Base-by-base conservation (phyloP, 192 early-diverging fungal species). In the Rhizoclosmatium globosum region DNA sequence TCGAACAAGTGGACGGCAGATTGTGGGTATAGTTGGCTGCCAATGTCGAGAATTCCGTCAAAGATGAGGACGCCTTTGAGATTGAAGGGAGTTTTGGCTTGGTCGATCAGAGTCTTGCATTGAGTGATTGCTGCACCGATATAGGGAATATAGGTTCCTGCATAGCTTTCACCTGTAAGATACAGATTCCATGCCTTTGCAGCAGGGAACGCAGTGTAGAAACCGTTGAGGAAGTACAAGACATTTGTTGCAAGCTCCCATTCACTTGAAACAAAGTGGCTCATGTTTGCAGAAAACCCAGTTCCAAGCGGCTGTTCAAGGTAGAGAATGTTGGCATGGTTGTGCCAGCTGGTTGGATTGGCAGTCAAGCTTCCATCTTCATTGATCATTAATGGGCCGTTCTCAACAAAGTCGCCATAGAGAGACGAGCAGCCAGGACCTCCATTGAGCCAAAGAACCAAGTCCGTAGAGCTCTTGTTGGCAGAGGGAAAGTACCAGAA, bases 81-180 rank as follows among this genome's bases (percentile, higher is more conserved):
- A 50, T 82, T 82, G 23, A 77, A 57, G 31, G 80, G 23, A 17
- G 60, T 79, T 0, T 45, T 9, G 41, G 31, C 31, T 42, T n/a
- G 64, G 13, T 68, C 65, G 38, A 59, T 41, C 44, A 60, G 57
- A 13, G 39, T 9, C 17, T 60, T 59, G 74, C 76, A 76, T 23
- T 62, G 46, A 31, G 48, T 53, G 65, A 85, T 81, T 23, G 74
- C 76, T 4, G 57, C 61, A 50, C 64, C 82, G 58, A 85, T 86
- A 65, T 82, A 85, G 41, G 84, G 84, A 66, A 85, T 83, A 68
- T 85, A 85, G 0, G 66, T 50, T 0, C 84, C 84, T 11, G 84
- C 84, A 41, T 81, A 86, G 59, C 72, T 77, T 69, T 86, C 85
- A n/a, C 85, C 85, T 15, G 81, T 68, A 17, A 86, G 64, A 47